Evolutionary conservation across 179 eudicot genomes (phyloP).

Genomic region (Patellifolia procumbens): DNA sequence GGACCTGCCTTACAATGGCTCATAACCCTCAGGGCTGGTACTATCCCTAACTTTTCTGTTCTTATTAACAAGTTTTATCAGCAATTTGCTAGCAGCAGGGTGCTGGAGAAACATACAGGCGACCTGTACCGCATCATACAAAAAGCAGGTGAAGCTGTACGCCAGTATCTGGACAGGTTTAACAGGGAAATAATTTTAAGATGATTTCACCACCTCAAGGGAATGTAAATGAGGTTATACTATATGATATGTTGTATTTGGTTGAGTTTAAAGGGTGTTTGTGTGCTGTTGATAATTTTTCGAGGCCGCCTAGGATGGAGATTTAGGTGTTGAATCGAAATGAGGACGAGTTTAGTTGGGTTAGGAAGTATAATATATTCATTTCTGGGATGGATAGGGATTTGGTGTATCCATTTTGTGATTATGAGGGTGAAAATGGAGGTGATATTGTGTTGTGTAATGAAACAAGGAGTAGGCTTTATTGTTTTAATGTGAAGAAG

Average conservation of each 20-base stretch:
- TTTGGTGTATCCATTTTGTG: constrained; percentile 34
- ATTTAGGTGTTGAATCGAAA: constrained; percentile 25
- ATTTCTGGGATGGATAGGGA: constrained; percentile 37
- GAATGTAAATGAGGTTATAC: constrained; percentile 27
- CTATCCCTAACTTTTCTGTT: too few species aligned
- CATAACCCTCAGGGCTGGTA: too few species aligned
- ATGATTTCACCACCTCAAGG: constrained; percentile 24
- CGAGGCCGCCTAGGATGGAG: constrained; percentile 36
- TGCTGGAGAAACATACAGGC: too few species aligned
- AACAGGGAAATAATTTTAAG: too few species aligned
- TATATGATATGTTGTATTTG: constrained; percentile 28
- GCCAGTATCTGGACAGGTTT: too few species aligned
- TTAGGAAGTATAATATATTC: constrained; percentile 32
- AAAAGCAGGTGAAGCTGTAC: too few species aligned
- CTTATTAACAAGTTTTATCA: too few species aligned
- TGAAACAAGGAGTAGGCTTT: constrained; percentile 28
- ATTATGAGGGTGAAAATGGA: constrained; percentile 24
- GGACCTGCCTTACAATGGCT: too few species aligned
- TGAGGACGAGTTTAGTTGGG: constrained; percentile 33
- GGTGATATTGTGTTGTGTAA: constrained; percentile 35
- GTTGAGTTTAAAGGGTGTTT: too few species aligned
- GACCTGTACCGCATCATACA: too few species aligned
- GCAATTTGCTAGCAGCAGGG: too few species aligned
- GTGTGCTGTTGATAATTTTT: constrained; percentile 37
- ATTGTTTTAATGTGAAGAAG: constrained; percentile 29